phyloP scores from a whole-genome alignment of 768 basidiomycete species.

The Mycena alexandri region DNA sequence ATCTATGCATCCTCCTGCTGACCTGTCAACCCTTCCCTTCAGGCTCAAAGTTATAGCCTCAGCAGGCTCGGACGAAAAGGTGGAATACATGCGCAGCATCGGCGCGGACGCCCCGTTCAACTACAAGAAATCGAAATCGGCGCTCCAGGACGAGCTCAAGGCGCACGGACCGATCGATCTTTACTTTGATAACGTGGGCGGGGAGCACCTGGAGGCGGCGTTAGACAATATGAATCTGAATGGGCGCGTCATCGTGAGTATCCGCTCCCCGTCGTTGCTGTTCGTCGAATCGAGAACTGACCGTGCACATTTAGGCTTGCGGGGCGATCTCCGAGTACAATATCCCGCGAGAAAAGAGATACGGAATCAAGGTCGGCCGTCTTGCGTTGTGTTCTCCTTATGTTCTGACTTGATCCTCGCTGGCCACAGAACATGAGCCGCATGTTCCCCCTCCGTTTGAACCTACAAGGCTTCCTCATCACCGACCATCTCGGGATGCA shows the following conservation, averaged over 20 bases:
- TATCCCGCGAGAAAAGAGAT: background rate
- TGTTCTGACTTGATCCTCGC: too few relatives aligned
- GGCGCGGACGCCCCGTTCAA: conserved; percentile 73
- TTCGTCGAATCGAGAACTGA: too few relatives aligned
- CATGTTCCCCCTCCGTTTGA: conserved; percentile 51
- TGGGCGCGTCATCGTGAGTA: conserved; percentile 51
- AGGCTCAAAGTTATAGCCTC: conserved; percentile 71
- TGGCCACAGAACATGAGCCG: conserved; percentile 44
- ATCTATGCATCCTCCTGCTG: too few relatives aligned
- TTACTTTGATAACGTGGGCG: conserved; percentile 56
- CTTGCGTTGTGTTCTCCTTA: background rate
- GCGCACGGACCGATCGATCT: conserved; percentile 1
- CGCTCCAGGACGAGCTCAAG: conserved; percentile 50
- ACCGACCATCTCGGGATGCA: conserved; percentile 43
- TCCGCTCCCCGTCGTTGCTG: too few relatives aligned
- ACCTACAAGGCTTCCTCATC: conserved; percentile 54
- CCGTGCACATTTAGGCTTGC: conserved; percentile 24
- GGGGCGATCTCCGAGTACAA: conserved; percentile 45
- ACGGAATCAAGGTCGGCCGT: conserved; percentile 29
- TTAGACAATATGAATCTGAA: conserved; percentile 48
- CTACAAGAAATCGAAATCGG: conserved; percentile 65
- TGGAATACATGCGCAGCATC: conserved; percentile 60
- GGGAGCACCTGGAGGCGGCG: conserved; percentile 58
- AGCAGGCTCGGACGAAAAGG: conserved; percentile 72
- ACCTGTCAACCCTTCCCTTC: too few relatives aligned